Evolutionary conservation across 192 early-diverging fungal species (phyloP).

Genomic region (Coemansia sp.): DNA sequence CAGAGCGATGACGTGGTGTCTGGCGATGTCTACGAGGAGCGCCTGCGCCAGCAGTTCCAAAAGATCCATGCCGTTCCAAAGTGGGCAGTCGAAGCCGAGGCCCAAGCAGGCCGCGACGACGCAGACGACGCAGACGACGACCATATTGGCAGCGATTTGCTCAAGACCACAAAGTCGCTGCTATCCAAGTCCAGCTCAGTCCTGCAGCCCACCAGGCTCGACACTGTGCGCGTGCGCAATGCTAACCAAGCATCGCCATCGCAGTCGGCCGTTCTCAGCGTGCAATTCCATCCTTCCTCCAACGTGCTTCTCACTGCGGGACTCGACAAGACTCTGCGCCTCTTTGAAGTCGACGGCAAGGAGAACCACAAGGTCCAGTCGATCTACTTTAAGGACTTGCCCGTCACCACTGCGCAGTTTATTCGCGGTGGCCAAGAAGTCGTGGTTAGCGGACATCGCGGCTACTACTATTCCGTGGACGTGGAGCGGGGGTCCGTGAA

Average conservation of each 20-base stretch:
- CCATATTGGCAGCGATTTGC: slow-evolving; percentile 37
- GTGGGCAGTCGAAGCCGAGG: slow-evolving; percentile 67
- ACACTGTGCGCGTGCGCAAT: slow-evolving; percentile 34
- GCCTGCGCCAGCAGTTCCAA: slow-evolving; percentile 84
- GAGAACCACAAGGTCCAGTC: slow-evolving; percentile 91
- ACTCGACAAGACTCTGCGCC: slow-evolving; percentile 82
- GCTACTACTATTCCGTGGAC: slow-evolving; percentile 84
- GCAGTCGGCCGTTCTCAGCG: slow-evolving; percentile 66
- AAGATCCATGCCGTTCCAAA: slow-evolving; percentile 83
- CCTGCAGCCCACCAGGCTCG: slow-evolving; percentile 19
- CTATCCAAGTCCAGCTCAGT: slow-evolving; percentile 10
- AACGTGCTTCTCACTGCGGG: slow-evolving; percentile 89
- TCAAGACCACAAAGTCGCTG: slow-evolving; percentile 27
- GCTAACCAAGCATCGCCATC: slow-evolving; percentile 36
- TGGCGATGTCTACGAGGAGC: slow-evolving; percentile 80
- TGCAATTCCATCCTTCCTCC: slow-evolving; percentile 90
- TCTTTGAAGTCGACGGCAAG: slow-evolving; percentile 93
- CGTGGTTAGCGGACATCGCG: slow-evolving; percentile 76
- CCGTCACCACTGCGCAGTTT: slow-evolving; percentile 79
- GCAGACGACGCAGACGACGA: slow-evolving; percentile 53
- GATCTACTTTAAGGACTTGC: slow-evolving; percentile 87
- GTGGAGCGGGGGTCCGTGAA: slow-evolving; percentile 77
- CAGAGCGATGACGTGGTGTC: slow-evolving; percentile 77
- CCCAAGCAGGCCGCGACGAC: slow-evolving; percentile 42
- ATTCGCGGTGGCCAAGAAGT: slow-evolving; percentile 74